Conservation (phyloP, 2,329 filamentous ascomycete species). For the Cladosporium sp. region DNA sequence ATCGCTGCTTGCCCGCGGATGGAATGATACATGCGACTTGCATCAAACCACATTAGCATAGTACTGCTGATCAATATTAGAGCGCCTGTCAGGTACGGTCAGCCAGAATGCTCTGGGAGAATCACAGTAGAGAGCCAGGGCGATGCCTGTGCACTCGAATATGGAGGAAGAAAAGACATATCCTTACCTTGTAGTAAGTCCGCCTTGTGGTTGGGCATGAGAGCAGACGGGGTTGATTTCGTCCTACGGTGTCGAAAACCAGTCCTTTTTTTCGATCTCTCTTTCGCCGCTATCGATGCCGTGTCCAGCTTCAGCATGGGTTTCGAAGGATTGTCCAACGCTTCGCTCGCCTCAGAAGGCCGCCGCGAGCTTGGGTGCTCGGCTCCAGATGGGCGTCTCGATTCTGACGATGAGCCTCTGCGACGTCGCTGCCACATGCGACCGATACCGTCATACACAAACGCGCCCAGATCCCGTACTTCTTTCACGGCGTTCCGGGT, state of each 20-base stretch:
- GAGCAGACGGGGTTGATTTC: constrained; percentile 75
- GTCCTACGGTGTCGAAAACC: constrained; percentile 60
- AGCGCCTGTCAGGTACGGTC: constrained; percentile 32
- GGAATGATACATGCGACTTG: constrained; percentile 95
- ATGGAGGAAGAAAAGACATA: neutral
- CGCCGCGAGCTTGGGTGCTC: constrained; percentile 5
- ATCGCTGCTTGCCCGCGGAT: constrained; percentile 95
- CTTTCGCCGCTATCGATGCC: neutral
- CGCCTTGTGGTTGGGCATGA: constrained; percentile 87
- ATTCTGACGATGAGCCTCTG: neutral
- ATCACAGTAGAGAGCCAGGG: neutral
- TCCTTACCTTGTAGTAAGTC: constrained; percentile 74
- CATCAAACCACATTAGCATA: constrained; percentile 84
- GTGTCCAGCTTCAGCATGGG: constrained; percentile 5
- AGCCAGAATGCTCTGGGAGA: neutral
- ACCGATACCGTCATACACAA: constrained; percentile 72
- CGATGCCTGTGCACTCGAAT: neutral
- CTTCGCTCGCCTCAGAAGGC: neutral
- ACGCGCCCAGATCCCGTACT: constrained; percentile 62
- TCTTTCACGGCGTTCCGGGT: constrained; percentile 65
- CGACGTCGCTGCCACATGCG: constrained; percentile 60
- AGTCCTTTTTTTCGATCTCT: constrained; percentile 19
- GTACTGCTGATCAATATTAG: constrained; percentile 81
- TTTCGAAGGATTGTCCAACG: neutral
- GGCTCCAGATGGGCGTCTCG: neutral